These are phyloP conservation scores for Fusarium sp. DNA, from an alignment of 2,329 filamentous ascomycete species.

Conservation along the genomic window DNA sequence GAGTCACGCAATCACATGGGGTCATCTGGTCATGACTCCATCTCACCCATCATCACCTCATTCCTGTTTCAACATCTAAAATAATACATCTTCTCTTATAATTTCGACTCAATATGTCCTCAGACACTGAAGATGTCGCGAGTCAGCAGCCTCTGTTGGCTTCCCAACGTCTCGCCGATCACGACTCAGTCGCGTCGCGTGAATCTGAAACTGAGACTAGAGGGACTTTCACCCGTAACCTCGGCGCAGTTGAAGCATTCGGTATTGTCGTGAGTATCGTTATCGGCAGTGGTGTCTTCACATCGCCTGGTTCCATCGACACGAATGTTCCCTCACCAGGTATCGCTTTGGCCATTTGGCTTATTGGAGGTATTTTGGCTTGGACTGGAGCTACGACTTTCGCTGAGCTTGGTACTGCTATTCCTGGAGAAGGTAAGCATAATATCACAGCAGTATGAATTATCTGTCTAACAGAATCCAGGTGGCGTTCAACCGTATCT, in stretches of 20 bases:
- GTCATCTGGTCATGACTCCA: slow-evolving; percentile 16
- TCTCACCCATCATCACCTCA: neutral
- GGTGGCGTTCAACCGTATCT: slow-evolving; percentile 75
- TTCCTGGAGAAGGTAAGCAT: slow-evolving; percentile 69
- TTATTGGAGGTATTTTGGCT: slow-evolving; percentile 71
- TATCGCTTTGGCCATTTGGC: slow-evolving; percentile 69
- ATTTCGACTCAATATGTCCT: slow-evolving; percentile 23
- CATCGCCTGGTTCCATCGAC: slow-evolving; percentile 73
- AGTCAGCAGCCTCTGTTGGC: slow-evolving; percentile 37
- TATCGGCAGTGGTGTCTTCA: slow-evolving; percentile 75
- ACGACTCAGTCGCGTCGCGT: slow-evolving; percentile 15
- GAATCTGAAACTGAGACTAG: slow-evolving; percentile 38
- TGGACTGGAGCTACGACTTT: slow-evolving; percentile 75
- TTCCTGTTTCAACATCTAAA: slow-evolving; percentile 2
- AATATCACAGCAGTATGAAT: accelerated
- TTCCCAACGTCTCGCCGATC: slow-evolving; percentile 11
- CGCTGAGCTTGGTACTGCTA: slow-evolving; percentile 73
- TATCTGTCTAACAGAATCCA: slow-evolving; percentile 25
- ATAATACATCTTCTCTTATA: neutral
- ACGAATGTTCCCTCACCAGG: slow-evolving; percentile 73
- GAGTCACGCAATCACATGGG: slow-evolving; percentile 10
- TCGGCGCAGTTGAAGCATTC: slow-evolving; percentile 65
- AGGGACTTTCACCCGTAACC: slow-evolving; percentile 58
- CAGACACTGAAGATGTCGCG: slow-evolving; percentile 18
- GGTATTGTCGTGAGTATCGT: slow-evolving; percentile 73